Conservation (phyloP, 768 basidiomycete genomes). For the Collybia sordida region DNA sequence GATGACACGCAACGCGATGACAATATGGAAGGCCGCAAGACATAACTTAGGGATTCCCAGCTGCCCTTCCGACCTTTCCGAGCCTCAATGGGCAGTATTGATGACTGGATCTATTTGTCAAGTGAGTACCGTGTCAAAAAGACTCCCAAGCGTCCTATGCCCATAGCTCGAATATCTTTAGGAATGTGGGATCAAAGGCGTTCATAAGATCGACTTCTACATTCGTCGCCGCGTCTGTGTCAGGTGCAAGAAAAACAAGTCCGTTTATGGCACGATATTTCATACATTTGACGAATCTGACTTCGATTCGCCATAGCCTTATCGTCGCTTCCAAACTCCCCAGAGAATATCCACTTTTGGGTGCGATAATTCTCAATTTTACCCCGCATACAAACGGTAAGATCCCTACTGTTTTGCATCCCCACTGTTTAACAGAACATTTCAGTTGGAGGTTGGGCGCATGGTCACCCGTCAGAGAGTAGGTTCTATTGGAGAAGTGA, state of each 20-base stretch:
- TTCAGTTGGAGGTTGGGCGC: slow-evolving; percentile 27
- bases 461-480: slow-evolving; percentile 22
- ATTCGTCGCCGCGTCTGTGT: slow-evolving; percentile 24
- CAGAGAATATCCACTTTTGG: slow-evolving; percentile 23
- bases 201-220: slow-evolving; percentile 21
- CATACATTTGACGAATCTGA: background rate
- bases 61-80: slow-evolving; percentile 21
- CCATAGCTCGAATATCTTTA: background rate
- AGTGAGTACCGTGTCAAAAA: slow-evolving; percentile 10
- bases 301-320: slow-evolving; percentile 18
- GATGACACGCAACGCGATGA: slow-evolving; percentile 10
- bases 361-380: slow-evolving; percentile 23
- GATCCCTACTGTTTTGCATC: no score
- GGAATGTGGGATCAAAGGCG: slow-evolving; percentile 16
- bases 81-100: slow-evolving; percentile 24
- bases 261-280: background rate
- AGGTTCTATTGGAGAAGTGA: slow-evolving; percentile 34
- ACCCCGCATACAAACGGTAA: slow-evolving; percentile 30
- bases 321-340: slow-evolving; percentile 22
- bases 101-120: slow-evolving; percentile 23
- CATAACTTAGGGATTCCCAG: slow-evolving; percentile 14
- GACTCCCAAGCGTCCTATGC: no score
- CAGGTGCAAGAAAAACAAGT: slow-evolving; percentile 26
- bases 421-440: no score
- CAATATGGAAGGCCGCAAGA: slow-evolving; percentile 24